phyloP scores from a whole-genome alignment of 2,329 filamentous ascomycete species.

The Alternaria viburni region DNA sequence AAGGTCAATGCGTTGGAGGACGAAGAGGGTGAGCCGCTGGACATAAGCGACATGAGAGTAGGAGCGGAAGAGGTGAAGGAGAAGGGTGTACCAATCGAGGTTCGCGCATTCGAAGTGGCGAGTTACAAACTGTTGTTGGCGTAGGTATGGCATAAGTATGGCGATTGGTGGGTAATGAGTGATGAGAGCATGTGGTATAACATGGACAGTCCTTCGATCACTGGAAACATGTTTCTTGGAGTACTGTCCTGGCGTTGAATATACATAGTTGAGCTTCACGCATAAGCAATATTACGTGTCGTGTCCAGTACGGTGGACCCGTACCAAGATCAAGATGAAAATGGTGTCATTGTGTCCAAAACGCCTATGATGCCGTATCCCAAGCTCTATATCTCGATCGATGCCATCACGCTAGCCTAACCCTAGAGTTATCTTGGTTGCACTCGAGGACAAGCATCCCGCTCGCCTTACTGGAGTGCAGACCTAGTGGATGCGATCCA shows the following conservation, averaged over 20 bases:
- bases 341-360: background rate
- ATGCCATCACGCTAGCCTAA: background rate
- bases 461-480: background rate
- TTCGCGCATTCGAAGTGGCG: constrained; percentile 85
- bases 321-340: background rate
- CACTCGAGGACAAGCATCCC: background rate
- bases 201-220: background rate
- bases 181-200: background rate
- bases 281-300: background rate
- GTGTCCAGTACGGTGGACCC: background rate
- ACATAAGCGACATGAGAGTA: constrained; percentile 46
- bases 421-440: too few relatives aligned
- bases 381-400: background rate
- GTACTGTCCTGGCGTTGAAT: background rate
- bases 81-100: constrained; percentile 59
- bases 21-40: constrained; percentile 70
- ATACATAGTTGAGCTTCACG: background rate
- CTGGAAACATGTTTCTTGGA: background rate
- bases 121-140: constrained; percentile 68
- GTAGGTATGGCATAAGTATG: background rate
- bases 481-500: constrained; percentile 66
- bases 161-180: background rate
- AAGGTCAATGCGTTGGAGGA: constrained; percentile 92
- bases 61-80: constrained; percentile 55
- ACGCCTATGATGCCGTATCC: background rate